Conservation (phyloP, 306 rosid genomes). For the Cicer arietinum region DNA sequence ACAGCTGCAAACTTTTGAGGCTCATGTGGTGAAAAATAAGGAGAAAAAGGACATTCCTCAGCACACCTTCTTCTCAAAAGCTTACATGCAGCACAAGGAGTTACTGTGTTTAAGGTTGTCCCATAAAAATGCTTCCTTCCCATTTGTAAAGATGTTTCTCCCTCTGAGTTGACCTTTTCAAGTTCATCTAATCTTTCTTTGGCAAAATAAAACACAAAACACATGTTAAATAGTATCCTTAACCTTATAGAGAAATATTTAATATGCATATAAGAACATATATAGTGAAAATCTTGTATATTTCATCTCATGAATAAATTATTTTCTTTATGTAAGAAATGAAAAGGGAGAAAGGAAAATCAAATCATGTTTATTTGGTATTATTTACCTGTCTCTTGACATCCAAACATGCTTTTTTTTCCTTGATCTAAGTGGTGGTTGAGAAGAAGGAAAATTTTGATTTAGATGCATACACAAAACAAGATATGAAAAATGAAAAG, state of each 20-base stretch:
- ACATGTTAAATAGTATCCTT: conserved; percentile 17
- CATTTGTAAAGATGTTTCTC: conserved; percentile 57
- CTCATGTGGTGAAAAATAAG: conserved; percentile 91
- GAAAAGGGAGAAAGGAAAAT: not conserved
- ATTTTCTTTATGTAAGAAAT: conserved; percentile 4
- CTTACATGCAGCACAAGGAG: conserved; percentile 98
- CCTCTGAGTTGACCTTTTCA: conserved; percentile 52
- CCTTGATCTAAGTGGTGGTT: conserved; percentile 39
- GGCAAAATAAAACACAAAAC: conserved; percentile 33
- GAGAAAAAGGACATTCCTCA: conserved; percentile 92
- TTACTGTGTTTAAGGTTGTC: conserved; percentile 71
- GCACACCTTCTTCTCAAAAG: conserved; percentile 92
- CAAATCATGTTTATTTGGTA: not conserved
- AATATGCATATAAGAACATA: not conserved
- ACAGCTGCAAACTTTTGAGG: conserved; percentile 91
- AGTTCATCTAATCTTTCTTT: conserved; percentile 73
- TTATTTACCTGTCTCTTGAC: conserved; percentile 67
- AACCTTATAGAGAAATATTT: conserved; percentile 17
- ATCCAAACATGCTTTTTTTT: conserved; percentile 63
- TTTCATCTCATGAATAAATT: conserved; percentile 10
- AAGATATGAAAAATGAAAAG: conserved; percentile 38
- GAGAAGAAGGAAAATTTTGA: conserved; percentile 31
- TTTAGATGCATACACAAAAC: conserved; percentile 37
- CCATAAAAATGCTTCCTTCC: conserved; percentile 65
- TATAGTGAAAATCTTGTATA: conserved; percentile 16